Evolutionary conservation across 176 grass and related monocot species (phyloP), one percentile per base, ranked within the genome.

Genomic region (Leersia perrieri): DNA sequence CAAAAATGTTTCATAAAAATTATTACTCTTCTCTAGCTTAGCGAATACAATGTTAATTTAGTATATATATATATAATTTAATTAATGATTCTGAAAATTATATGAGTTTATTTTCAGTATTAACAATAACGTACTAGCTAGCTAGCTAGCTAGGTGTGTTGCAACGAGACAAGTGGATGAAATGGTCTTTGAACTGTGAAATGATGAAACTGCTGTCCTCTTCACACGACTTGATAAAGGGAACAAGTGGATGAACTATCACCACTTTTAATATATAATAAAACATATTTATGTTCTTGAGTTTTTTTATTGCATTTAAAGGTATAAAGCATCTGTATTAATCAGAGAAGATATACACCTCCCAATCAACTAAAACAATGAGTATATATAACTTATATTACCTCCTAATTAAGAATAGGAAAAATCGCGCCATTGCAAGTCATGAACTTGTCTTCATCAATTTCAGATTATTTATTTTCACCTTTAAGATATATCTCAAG

Each of bases 151-250:
- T 39, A 18, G 29, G 72, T 60, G 39, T 31, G 30, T 4, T 65
- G 70, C 40, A 76, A 70, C 41, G 26, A 85, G 76, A 22, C 70
- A 84, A 70, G 66, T 16, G 16, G 61, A 63, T 63, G 63, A 75
- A 12, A 84, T 70, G 76, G 75, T 84, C 63, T 79, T 84, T 23
- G 69, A 75, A 53, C 70, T 63, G 9, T 80, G 63, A 80, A 84
- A 85, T 89, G 65, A 89, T 76, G 82, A 76, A 49, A 22, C 22
- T 71, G 55, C 33, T 74, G 66, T 85, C 10, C 71, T 76, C 25
- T 70, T 70, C 7, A 58, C 67, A 72, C 30, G 39, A 70, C 12
- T 39, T 62, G 49, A 65, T 27, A 36, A 15, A 73, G 33, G 40
- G 11, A 18, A 9, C 42, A 66, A 67, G 11, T 38, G n/a, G 61